phyloP scores from a whole-genome alignment of 441 rosid genomes.

The Erodium trifolium region DNA sequence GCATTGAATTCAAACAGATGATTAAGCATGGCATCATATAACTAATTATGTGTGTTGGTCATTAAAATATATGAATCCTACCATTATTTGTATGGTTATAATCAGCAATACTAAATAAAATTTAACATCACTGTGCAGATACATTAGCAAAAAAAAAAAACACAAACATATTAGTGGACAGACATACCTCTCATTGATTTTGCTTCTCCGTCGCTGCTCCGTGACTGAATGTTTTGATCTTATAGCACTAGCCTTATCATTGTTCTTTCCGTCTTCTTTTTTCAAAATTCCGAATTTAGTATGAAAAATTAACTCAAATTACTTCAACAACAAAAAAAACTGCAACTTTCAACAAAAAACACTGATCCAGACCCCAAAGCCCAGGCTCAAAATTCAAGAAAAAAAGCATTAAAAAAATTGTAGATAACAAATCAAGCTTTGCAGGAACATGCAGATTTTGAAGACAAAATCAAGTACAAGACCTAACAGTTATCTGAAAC shows the following conservation, averaged over 20 bases:
- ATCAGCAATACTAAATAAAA: background rate
- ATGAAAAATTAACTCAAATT: background rate
- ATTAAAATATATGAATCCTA: background rate
- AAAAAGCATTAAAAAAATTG: background rate
- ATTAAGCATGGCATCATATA: background rate
- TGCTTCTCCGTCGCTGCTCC: constrained; percentile 4
- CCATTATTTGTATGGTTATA: background rate
- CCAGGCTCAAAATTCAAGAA: background rate
- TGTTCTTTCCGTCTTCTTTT: background rate
- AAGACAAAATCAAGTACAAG: background rate
- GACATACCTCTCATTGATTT: constrained; percentile 6
- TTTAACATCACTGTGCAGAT: background rate
- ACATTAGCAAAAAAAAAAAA: background rate
- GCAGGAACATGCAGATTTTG: background rate
- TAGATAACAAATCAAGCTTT: background rate
- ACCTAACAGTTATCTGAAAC: background rate
- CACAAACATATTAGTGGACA: background rate
- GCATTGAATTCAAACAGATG: background rate
- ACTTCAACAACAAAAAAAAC: background rate
- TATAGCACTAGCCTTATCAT: background rate
- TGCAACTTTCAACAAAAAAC: background rate
- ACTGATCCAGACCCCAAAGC: background rate
- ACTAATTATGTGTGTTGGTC: background rate
- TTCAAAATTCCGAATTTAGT: background rate
- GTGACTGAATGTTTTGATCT: constrained; percentile 8